Evolutionary conservation across 352 stramenopile species (phyloP), one percentile per base, ranked within the genome.

Genomic region (Globisporangium rhizosaccharum): DNA sequence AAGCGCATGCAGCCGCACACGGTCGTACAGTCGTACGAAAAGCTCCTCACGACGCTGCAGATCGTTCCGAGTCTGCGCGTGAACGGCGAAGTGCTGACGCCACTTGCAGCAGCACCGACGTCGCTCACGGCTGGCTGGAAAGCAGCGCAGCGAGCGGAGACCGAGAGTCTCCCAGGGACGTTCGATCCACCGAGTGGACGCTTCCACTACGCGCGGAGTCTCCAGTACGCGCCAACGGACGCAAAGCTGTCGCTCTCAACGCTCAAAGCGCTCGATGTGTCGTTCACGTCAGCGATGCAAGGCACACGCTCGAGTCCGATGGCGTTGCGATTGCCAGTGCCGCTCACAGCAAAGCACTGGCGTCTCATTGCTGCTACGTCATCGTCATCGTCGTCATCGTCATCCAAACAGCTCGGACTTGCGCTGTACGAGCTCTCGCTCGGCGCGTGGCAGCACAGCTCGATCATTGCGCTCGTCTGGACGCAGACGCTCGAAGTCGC

Each of bases 11-110:
- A 85, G 57, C 72, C 76, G 1, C 75, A 88, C 52, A 73, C 74
- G 17, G 72, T 88, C 30, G 68, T 83, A 0, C 78, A 83, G 49
- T 67, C 67, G 25, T 86, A 79, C 51, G 70, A 82, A 25, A 86
- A 83, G 56, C 48, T 78, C 2, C 59, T 71, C 39, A 41, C 47
- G 3, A 51, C 51, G 26, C 45, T 85, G 18, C 67, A 75, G 36
- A 70, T 75, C 45, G 53, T 65, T 2, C 57, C 70, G 5, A 58
- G 48, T 2, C 36, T 88, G 25, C 37, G 60, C 20, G 66, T 82
- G n/a, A 85, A 88, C 36, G 67, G 73, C 17, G 63, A 77, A 44
- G 25, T 60, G 23, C 41, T 85, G 3, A 8, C 37, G 5, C 61
- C 63, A 0, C 63, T 67, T 11, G 63, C 65, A 2, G 49, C 66